These are phyloP conservation scores for Sclerotinia subarctica DNA, from an alignment of 2,329 filamentous ascomycete species.

Conservation along the genomic window DNA sequence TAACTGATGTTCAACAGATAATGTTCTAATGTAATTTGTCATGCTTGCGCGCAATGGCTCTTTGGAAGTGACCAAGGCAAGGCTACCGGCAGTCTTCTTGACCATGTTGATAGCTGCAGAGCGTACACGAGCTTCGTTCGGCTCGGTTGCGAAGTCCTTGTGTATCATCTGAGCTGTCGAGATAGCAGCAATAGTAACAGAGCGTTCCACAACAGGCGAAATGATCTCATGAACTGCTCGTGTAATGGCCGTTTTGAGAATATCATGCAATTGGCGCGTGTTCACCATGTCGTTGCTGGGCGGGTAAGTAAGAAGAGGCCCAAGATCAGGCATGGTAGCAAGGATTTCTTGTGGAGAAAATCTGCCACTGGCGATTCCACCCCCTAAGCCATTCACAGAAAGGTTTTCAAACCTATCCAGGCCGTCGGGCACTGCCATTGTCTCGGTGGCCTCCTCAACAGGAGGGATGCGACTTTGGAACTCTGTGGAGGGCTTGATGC, in stretches of 20 bases:
- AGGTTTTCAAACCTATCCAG: conserved; percentile 82
- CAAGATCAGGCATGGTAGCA: conserved; percentile 79
- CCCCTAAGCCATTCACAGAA: conserved; percentile 69
- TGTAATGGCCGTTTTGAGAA: conserved; percentile 81
- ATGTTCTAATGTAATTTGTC: conserved; percentile 84
- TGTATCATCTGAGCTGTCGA: conserved; percentile 92
- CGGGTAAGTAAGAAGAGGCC: conserved; percentile 74
- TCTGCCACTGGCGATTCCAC: conserved; percentile 64
- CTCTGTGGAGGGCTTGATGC: conserved; percentile 80
- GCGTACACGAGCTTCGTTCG: conserved; percentile 81
- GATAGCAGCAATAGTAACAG: conserved; percentile 95
- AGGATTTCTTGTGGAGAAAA: conserved; percentile 76
- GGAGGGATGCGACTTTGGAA: conserved; percentile 71
- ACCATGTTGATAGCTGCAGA: conserved; percentile 91
- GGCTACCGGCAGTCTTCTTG: conserved; percentile 86
- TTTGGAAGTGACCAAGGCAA: conserved; percentile 97
- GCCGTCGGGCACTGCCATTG: conserved; percentile 56
- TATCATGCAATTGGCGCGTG: conserved; percentile 64
- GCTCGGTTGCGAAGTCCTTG: conserved; percentile 94
- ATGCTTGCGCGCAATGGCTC: conserved; percentile 95
- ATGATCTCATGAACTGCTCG: conserved; percentile 95
- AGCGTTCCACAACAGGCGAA: conserved; percentile 92
- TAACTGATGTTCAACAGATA: conserved; percentile 67
- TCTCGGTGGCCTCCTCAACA: conserved; percentile 57
- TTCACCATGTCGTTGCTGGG: conserved; percentile 76